These are phyloP conservation scores for Melanomma pulvis-pyrius DNA, from an alignment of 495 filamentous ascomycete genomes.

Conservation along the genomic window DNA sequence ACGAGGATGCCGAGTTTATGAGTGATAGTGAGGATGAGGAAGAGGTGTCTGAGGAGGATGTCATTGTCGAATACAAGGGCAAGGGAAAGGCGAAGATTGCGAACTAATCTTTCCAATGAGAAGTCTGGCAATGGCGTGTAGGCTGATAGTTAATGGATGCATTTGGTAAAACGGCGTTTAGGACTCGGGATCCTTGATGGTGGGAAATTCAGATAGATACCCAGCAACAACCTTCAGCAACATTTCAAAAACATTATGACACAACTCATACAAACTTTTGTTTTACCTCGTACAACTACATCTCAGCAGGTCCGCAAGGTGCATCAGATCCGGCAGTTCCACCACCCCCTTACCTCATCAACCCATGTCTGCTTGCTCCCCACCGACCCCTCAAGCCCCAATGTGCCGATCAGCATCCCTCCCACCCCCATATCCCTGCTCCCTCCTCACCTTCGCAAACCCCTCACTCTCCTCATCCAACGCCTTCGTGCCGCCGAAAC, in stretches of 20 bases:
- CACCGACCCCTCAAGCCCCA: conserved; percentile 51
- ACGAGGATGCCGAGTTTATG: conserved; percentile 40
- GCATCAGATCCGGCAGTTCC: too few species aligned
- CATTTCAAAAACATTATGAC: not conserved
- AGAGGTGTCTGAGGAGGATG: conserved; percentile 28
- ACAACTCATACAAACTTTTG: not conserved
- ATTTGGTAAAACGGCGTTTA: conserved; percentile 6
- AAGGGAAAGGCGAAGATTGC: conserved; percentile 36
- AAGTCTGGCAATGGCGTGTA: not conserved
- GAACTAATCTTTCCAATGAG: not conserved
- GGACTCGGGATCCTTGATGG: not conserved
- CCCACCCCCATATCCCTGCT: conserved; percentile 61
- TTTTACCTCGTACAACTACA: not conserved
- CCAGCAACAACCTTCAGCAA: not conserved
- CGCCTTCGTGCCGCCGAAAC: conserved; percentile 22
- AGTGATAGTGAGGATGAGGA: conserved; percentile 37
- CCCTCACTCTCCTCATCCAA: conserved; percentile 39
- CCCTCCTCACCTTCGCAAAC: conserved; percentile 53
- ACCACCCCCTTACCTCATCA: too few species aligned
- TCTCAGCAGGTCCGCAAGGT: too few species aligned
- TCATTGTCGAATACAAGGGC: conserved; percentile 18
- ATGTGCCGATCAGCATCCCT: conserved; percentile 52
- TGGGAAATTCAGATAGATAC: conserved; percentile 1
- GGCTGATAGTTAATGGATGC: not conserved
- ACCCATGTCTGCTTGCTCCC: not conserved